A percentile compares a stretch with the other conserved stretches of the same genome.
These are phyloP conservation scores for Crataegus laevigata DNA, from an alignment of 306 rosid species.

Conservation along the genomic window DNA sequence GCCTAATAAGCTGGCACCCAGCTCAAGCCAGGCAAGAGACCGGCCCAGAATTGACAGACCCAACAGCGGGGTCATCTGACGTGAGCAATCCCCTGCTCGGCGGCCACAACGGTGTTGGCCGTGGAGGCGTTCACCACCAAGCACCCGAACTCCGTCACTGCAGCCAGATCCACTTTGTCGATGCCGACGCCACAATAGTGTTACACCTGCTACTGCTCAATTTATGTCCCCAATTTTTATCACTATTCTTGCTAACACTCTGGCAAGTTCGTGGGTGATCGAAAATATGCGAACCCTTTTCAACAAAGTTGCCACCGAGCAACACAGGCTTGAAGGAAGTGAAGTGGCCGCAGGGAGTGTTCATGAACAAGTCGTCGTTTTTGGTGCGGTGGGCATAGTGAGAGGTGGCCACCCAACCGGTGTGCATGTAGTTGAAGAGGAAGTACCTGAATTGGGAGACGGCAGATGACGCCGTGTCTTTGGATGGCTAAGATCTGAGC, in stretches of 20 bases:
- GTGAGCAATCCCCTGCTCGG: no score
- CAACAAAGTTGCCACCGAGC: constrained; percentile 45
- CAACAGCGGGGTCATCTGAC: no score
- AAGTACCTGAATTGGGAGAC: constrained; percentile 51
- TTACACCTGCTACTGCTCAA: constrained; percentile 13
- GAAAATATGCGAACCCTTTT: constrained; percentile 17
- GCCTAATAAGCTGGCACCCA: no score
- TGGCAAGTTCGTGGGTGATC: constrained; percentile 14
- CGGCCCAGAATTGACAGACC: no score
- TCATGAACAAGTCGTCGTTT: constrained; percentile 31
- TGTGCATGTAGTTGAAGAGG: constrained; percentile 38
- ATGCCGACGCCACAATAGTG: constrained; percentile 30
- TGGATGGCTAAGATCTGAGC: constrained; percentile 61
- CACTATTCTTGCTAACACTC: background rate
- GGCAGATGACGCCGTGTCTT: constrained; percentile 45
- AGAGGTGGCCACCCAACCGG: constrained; percentile 31
- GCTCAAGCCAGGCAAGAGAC: no score
- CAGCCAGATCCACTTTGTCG: no score
- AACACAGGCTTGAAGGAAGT: constrained; percentile 70
- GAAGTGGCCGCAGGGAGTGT: constrained; percentile 55
- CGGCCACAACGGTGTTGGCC: no score
- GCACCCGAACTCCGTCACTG: no score
- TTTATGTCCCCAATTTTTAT: constrained; percentile 22
- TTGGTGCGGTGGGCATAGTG: constrained; percentile 36
- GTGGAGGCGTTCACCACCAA: no score